A percentile compares a stretch with the other conserved stretches of the same genome.
Conservation (phyloP, 225 moss, liverwort and hornwort species). For the Thuidium tamariscinum region DNA sequence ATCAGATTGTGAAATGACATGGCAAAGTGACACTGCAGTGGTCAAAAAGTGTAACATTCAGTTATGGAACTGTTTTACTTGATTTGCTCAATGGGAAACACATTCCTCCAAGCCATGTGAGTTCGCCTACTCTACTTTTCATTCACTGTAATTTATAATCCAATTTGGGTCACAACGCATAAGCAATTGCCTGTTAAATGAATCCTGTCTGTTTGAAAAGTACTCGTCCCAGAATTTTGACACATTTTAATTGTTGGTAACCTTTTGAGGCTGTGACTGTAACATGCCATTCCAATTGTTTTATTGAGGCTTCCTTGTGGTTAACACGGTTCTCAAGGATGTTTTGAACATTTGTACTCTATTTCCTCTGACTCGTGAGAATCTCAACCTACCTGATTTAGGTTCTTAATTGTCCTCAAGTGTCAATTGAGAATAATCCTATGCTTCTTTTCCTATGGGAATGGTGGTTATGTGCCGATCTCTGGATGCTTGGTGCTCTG, state of each 20-base stretch:
- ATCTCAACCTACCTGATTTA: not conserved
- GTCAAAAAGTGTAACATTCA: constrained; percentile 51
- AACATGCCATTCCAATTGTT: constrained; percentile 10
- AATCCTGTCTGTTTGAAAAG: constrained; percentile 18
- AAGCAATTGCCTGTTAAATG: not conserved
- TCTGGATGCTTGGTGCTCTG: not conserved
- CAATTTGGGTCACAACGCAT: not conserved
- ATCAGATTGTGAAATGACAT: no score
- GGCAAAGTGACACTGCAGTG: no score
- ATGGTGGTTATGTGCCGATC: not conserved
- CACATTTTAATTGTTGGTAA: constrained; percentile 35
- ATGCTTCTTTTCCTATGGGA: not conserved
- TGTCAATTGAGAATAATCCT: not conserved
- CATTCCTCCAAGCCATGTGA: constrained; percentile 57
- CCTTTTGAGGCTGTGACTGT: constrained; percentile 2
- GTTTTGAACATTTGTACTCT: not conserved
- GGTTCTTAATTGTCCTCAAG: not conserved
- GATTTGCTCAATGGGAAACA: constrained; percentile 54
- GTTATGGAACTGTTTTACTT: constrained; percentile 52
- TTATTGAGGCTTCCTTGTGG: constrained; percentile 10
- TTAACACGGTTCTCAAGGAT: constrained; percentile 2
- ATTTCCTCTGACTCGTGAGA: not conserved
- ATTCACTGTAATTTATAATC: not conserved
- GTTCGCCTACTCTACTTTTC: not conserved
- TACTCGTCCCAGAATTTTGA: constrained; percentile 46